phyloP scores from a whole-genome alignment of 305 asterid genomes.

The Fraxinus sp. region DNA sequence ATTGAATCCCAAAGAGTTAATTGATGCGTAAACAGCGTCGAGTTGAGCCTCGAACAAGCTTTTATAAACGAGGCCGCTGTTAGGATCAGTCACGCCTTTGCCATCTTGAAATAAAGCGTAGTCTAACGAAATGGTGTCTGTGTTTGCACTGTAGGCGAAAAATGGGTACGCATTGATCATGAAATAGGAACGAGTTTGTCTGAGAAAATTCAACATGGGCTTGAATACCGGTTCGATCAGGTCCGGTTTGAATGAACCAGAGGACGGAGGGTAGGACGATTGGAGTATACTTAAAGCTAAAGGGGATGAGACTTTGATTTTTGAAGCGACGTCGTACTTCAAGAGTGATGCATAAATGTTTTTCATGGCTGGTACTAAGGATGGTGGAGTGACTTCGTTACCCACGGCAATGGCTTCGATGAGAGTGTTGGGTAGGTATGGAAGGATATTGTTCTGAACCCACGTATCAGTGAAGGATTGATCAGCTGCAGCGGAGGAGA shows the following conservation, averaged over 20 bases:
- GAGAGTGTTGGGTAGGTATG: conserved; percentile 42
- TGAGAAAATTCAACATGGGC: conserved; percentile 55
- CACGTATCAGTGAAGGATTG: conserved; percentile 51
- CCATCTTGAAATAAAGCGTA: conserved; percentile 50
- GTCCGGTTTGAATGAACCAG: conserved; percentile 52
- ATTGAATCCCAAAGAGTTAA: conserved; percentile 34
- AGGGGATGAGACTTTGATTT: conserved; percentile 54
- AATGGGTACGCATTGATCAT: conserved; percentile 70
- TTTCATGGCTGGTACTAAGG: conserved; percentile 70
- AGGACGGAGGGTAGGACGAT: conserved; percentile 58
- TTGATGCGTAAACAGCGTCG: conserved; percentile 65
- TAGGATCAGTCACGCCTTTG: conserved; percentile 43
- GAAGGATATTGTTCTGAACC: conserved; percentile 44
- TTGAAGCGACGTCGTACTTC: conserved; percentile 33
- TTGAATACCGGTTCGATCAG: conserved; percentile 54
- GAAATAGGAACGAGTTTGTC: conserved; percentile 48
- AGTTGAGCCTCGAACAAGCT: conserved; percentile 62
- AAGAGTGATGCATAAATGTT: conserved; percentile 49
- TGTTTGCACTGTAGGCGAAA: conserved; percentile 48
- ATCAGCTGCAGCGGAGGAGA: conserved; percentile 48
- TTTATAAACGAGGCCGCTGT: conserved; percentile 54
- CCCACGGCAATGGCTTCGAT: conserved; percentile 66
- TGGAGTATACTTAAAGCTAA: conserved; percentile 59
- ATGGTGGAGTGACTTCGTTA: conserved; percentile 55
- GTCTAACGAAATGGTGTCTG: conserved; percentile 54